Evolutionary conservation across 2,329 filamentous ascomycete species (phyloP), one percentile per base, ranked within the genome.

Genomic region (Bisporella sp.): DNA sequence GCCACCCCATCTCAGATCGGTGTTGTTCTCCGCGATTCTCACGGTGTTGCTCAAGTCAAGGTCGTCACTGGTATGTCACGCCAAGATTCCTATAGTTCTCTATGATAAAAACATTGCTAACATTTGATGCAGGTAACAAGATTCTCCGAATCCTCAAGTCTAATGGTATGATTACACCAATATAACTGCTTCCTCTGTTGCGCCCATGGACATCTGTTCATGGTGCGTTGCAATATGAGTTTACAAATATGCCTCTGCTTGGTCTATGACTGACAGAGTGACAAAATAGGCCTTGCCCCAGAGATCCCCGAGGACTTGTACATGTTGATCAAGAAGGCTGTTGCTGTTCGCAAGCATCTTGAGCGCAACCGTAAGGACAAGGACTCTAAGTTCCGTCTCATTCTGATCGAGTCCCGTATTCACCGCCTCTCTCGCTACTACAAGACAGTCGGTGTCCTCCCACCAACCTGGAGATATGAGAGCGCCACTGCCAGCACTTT

Each of bases 311-410:
- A 99, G 85, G 93, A 99, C 77, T 87, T 97, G 65, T 99, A 97
- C 87, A 95, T 96, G 88, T 82, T 97, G 74, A 97, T 97, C 89
- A 96, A 96, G 88, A 99, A 99, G 90, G 91, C 91, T 67, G 91
- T 96, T 67, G 87, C 91, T 71, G 93, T 99, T 79, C 92, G 93
- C 80, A 99, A 99, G 89, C 95, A 99, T 79, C 89, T 99, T 65
- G 90, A 96, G 85, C 89, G 89, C 78, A 99, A 99, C 87, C 92
- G 93, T 78, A 99, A 99, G 85, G 93, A 99, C 84, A 95, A 90
- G 82, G 93, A 99, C 83, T 89, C 86, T 82, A 99, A 99, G 84
- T 99, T 99, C 89, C 92, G 93, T 72, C 89, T 99, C 63, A 99
- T 99, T 92, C 87, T 99, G 67, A 95, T 99, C 78, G 93, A 99